phyloP scores from a whole-genome alignment of 2,329 filamentous ascomycete genomes.

The Trichoderma sp. region DNA sequence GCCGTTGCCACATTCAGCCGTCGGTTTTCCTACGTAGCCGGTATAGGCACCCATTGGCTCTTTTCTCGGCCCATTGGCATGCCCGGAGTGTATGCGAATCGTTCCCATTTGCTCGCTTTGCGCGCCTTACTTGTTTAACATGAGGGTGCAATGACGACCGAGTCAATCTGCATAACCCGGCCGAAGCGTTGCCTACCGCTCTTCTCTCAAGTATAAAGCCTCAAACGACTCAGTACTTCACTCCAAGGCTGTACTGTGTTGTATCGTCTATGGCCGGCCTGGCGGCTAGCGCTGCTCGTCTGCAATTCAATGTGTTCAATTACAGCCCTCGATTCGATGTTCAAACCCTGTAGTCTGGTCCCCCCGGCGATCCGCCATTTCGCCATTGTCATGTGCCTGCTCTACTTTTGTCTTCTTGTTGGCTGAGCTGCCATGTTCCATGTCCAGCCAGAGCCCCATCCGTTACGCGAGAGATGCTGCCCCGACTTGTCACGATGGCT shows the following conservation, averaged over 20 bases:
- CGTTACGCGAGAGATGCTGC: background rate
- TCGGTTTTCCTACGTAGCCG: background rate
- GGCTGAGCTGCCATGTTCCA: background rate
- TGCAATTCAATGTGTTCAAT: background rate
- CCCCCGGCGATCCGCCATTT: background rate
- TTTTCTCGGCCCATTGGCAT: background rate
- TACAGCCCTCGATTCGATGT: background rate
- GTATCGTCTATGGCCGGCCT: background rate
- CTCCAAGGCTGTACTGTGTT: background rate
- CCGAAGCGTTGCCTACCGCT: background rate
- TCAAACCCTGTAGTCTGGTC: background rate
- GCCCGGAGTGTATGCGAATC: background rate
- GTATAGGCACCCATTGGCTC: background rate
- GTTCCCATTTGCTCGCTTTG: slow-evolving; percentile 5
- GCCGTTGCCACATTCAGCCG: background rate
- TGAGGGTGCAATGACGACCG: background rate
- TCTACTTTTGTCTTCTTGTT: background rate
- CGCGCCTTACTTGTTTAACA: background rate
- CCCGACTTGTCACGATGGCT: slow-evolving; percentile 1
- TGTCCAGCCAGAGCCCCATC: background rate
- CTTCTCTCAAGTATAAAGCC: background rate
- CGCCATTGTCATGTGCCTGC: background rate
- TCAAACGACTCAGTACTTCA: background rate
- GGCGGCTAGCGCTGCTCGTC: background rate
- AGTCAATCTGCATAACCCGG: background rate